These are phyloP conservation scores for Trifolium subterraneum DNA, from an alignment of 306 rosid species.

Conservation along the genomic window DNA sequence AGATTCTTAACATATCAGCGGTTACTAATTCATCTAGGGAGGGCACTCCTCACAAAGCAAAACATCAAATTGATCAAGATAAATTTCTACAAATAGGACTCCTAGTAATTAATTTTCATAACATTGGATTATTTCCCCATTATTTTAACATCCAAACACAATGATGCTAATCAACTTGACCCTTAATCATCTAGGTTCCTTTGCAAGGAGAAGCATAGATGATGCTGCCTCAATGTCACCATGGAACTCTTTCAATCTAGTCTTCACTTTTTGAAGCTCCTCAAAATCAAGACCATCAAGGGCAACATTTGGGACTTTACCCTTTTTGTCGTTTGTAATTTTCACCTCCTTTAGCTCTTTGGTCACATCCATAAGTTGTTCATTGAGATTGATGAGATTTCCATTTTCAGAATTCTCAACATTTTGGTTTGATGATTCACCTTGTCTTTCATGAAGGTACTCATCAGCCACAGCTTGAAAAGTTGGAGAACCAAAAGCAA, in stretches of 20 bases:
- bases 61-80: no score
- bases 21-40: no score
- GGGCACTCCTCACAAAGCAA: no score
- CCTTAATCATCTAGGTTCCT: background rate
- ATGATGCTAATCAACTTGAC: background rate
- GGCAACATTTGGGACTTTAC: no score
- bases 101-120: background rate
- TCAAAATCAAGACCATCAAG: background rate
- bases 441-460: background rate
- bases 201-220: slow-evolving; percentile 13
- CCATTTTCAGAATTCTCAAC: background rate
- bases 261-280: background rate
- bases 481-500: slow-evolving; percentile 9
- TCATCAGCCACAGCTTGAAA: background rate
- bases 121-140: background rate
- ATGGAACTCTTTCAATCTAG: background rate
- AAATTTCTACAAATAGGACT: background rate
- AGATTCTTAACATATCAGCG: no score
- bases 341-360: background rate
- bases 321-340: background rate
- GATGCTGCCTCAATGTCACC: background rate
- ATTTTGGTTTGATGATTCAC: background rate
- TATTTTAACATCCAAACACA: background rate
- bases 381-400: background rate
- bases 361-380: background rate